These are phyloP conservation scores for Rhodotorula graminis DNA, from an alignment of 768 basidiomycete genomes.

Conservation along the genomic window DNA sequence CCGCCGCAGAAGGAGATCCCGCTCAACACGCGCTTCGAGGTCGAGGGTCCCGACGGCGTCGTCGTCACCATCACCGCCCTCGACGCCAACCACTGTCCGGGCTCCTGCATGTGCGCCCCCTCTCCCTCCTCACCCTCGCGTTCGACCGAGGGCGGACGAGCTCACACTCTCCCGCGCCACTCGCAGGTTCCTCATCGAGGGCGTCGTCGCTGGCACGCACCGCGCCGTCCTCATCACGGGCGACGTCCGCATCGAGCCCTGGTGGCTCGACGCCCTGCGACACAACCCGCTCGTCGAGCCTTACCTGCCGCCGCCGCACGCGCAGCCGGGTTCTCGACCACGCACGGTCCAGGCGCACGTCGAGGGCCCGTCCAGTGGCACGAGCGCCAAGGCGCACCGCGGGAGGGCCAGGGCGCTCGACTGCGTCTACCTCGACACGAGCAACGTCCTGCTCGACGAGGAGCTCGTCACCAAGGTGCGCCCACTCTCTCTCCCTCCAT, in stretches of 20 bases:
- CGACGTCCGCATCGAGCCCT: conserved; percentile 82
- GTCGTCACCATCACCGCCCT: conserved; percentile 69
- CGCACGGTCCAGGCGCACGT: too few species aligned
- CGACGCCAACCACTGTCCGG: conserved; percentile 93
- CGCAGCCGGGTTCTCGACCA: not conserved
- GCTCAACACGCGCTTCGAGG: conserved; percentile 60
- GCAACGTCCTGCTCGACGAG: conserved; percentile 56
- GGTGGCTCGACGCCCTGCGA: conserved; percentile 64
- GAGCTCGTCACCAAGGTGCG: conserved; percentile 61
- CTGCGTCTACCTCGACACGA: conserved; percentile 75
- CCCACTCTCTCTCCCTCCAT: not conserved
- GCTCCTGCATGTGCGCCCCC: conserved; percentile 72
- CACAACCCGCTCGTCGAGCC: conserved; percentile 68
- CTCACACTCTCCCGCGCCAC: not conserved
- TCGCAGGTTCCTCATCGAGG: conserved; percentile 55
- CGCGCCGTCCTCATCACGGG: conserved; percentile 84
- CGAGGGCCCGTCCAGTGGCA: too few species aligned
- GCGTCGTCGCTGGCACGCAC: conserved; percentile 65
- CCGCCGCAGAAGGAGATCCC: conserved; percentile 49
- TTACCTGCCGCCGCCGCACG: conserved; percentile 52
- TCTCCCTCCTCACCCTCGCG: not conserved
- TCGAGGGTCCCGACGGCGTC: conserved; percentile 55
- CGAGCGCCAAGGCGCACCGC: not conserved
- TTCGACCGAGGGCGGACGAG: not conserved
- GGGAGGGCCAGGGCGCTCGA: conserved; percentile 8